Evolutionary conservation across 2,329 filamentous ascomycete species (phyloP).

Genomic region (Saccharata proteae): DNA sequence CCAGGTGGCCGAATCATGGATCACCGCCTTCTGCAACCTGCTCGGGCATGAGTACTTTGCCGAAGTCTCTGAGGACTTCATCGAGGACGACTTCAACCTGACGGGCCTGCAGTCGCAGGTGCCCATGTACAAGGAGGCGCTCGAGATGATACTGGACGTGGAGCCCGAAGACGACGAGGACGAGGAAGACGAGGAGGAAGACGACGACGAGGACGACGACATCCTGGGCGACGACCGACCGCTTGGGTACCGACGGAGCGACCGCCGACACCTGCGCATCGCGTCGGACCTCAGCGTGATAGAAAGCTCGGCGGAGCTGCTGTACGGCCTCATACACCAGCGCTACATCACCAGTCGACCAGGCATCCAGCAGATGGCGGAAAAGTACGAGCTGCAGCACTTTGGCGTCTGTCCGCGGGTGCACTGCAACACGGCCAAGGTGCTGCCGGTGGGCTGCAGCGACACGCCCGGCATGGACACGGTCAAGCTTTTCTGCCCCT

Average conservation of each 20-base stretch:
- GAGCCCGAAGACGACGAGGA: slow-evolving; percentile 93
- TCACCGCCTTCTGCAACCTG: slow-evolving; percentile 89
- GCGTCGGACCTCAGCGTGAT: slow-evolving; percentile 90
- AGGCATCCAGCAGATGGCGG: slow-evolving; percentile 97
- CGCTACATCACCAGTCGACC: slow-evolving; percentile 94
- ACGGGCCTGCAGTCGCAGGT: slow-evolving; percentile 92
- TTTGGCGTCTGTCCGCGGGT: slow-evolving; percentile 94
- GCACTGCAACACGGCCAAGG: slow-evolving; percentile 79
- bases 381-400: slow-evolving; percentile 95
- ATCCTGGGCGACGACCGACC: slow-evolving; percentile 41
- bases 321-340: slow-evolving; percentile 97
- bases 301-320: slow-evolving; percentile 92
- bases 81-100: slow-evolving; percentile 98
- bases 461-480: slow-evolving; percentile 95
- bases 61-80: slow-evolving; percentile 97
- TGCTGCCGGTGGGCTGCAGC: slow-evolving; percentile 83
- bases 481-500: slow-evolving; percentile 95
- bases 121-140: slow-evolving; percentile 95
- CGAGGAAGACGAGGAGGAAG: slow-evolving; percentile 61
- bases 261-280: slow-evolving; percentile 69
- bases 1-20: slow-evolving; percentile 76
- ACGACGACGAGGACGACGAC: slow-evolving; percentile 47
- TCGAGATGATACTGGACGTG: slow-evolving; percentile 98
- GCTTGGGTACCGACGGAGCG: slow-evolving; percentile 36
- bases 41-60: slow-evolving; percentile 98